Evolutionary conservation across 208 protist species (phyloP).

Genomic region (Crithidia fasciculata): DNA sequence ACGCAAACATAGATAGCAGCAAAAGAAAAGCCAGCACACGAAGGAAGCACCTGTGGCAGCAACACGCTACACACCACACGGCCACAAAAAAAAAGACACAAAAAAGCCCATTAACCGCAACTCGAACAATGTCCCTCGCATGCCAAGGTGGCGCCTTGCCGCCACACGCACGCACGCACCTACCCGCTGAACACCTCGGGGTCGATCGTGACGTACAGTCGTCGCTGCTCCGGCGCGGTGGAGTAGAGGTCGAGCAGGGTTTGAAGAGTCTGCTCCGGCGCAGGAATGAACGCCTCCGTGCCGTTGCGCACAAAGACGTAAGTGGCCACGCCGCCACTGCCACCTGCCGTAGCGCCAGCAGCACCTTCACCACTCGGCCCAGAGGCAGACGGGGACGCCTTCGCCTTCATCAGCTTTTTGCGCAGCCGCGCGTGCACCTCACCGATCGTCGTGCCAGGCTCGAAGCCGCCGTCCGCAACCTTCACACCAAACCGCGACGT

Average conservation of each 20-base stretch:
- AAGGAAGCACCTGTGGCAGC: background rate
- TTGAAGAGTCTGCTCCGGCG: slow-evolving; percentile 68
- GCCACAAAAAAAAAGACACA: background rate
- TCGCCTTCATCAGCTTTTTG: slow-evolving; percentile 57
- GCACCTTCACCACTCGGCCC: background rate
- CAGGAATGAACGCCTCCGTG: slow-evolving; percentile 73
- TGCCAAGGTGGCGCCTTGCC: too few species aligned
- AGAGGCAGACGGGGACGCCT: background rate
- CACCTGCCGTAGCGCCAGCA: slow-evolving; percentile 8
- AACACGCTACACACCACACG: too few species aligned
- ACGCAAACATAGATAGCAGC: background rate
- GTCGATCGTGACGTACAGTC: slow-evolving; percentile 63
- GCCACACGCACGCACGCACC: slow-evolving; percentile 21
- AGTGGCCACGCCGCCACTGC: slow-evolving; percentile 26
- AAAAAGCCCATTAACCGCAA: background rate
- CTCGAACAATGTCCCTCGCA: too few species aligned
- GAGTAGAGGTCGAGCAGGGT: slow-evolving; percentile 61
- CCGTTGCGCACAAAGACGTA: slow-evolving; percentile 73
- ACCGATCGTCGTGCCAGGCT: slow-evolving; percentile 62
- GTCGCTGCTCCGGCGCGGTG: slow-evolving; percentile 36
- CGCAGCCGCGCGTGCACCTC: slow-evolving; percentile 63
- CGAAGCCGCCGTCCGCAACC: slow-evolving; percentile 58
- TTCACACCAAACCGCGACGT: slow-evolving; percentile 48
- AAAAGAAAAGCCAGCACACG: slow-evolving; percentile 14
- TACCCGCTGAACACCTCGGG: slow-evolving; percentile 70